These are phyloP conservation scores for Kappamyces sp. DNA, from an alignment of 192 early-diverging fungal species.

Conservation along the genomic window DNA sequence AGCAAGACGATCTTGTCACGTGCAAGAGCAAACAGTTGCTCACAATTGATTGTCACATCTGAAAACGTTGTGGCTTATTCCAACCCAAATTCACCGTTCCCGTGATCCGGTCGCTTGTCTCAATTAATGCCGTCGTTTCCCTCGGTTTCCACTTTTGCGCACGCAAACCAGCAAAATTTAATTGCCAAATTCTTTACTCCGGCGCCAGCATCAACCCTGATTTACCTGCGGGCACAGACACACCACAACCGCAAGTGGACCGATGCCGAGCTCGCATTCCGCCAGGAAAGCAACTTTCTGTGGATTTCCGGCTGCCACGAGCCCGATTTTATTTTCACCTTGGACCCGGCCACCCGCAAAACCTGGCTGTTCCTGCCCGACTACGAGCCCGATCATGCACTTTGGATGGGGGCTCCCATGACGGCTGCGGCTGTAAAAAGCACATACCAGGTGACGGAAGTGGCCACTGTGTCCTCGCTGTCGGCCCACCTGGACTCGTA, in stretches of 20 bases:
- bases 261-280: conserved; percentile 75
- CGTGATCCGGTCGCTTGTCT: too few species aligned
- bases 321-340: conserved; percentile 63
- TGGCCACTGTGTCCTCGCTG: conserved; percentile 56
- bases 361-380: conserved; percentile 67
- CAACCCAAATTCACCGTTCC: too few species aligned
- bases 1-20: too few species aligned
- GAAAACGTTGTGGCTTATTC: too few species aligned
- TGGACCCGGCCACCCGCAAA: conserved; percentile 56
- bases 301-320: conserved; percentile 77
- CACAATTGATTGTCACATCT: too few species aligned
- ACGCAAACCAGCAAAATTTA: too few species aligned
- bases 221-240: not conserved
- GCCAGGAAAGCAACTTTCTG: conserved; percentile 83
- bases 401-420: conserved; percentile 73
- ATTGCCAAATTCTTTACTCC: too few species aligned
- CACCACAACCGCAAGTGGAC: conserved; percentile 35
- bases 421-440: conserved; percentile 46
- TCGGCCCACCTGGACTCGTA: conserved; percentile 37
- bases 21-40: too few species aligned
- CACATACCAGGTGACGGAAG: conserved; percentile 66
- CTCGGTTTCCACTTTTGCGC: too few species aligned
- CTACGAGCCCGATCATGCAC: conserved; percentile 52
- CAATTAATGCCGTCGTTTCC: too few species aligned
- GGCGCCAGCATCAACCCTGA: not conserved